A percentile compares a stretch with the other conserved stretches of the same genome.
phyloP scores from a whole-genome alignment of 805 yeast species.

The Sugiyamaella floridensis region DNA sequence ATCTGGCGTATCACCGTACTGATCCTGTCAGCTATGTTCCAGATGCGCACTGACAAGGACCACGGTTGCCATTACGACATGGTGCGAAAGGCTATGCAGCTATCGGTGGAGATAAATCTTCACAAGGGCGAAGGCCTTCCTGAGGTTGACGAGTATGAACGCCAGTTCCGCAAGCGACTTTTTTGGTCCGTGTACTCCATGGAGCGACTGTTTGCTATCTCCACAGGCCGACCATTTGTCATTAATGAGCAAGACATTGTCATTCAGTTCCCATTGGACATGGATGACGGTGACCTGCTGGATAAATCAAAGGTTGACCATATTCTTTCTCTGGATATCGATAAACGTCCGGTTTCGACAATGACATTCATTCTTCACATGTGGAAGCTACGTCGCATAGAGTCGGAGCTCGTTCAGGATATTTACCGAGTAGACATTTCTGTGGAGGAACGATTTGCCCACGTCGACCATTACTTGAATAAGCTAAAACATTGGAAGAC shows the following conservation, averaged over 20 bases:
- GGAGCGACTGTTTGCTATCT: slow-evolving; percentile 55
- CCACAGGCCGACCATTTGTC: slow-evolving; percentile 53
- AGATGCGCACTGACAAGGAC: slow-evolving; percentile 57
- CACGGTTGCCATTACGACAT: slow-evolving; percentile 48
- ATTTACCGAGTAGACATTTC: slow-evolving; percentile 34
- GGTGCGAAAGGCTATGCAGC: slow-evolving; percentile 45
- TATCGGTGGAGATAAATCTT: slow-evolving; percentile 30
- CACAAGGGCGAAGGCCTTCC: slow-evolving; percentile 19
- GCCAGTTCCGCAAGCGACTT: slow-evolving; percentile 42
- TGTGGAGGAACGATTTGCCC: slow-evolving; percentile 38
- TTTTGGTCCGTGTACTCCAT: slow-evolving; percentile 62
- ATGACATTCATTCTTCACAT: slow-evolving; percentile 50
- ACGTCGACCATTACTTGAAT: slow-evolving; percentile 47
- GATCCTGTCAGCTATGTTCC: slow-evolving; percentile 45
- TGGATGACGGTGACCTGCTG: slow-evolving; percentile 17
- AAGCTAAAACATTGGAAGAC: slow-evolving; percentile 54
- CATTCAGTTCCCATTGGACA: slow-evolving; percentile 17
- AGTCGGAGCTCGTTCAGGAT: slow-evolving; percentile 50
- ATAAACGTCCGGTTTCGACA: slow-evolving; percentile 14
- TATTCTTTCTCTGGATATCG: slow-evolving; percentile 2
- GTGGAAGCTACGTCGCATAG: slow-evolving; percentile 50
- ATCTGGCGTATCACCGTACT: slow-evolving; percentile 47
- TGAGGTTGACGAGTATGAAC: slow-evolving; percentile 16
- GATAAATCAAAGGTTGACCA: slow-evolving; percentile 8
- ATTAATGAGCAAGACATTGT: slow-evolving; percentile 44